Percentiles rank a stretch among this genome's conserved stretches.
These are phyloP conservation scores for Debaryomyces sp. DNA, from an alignment of 1,139 yeast genomes.

Conservation along the genomic window DNA sequence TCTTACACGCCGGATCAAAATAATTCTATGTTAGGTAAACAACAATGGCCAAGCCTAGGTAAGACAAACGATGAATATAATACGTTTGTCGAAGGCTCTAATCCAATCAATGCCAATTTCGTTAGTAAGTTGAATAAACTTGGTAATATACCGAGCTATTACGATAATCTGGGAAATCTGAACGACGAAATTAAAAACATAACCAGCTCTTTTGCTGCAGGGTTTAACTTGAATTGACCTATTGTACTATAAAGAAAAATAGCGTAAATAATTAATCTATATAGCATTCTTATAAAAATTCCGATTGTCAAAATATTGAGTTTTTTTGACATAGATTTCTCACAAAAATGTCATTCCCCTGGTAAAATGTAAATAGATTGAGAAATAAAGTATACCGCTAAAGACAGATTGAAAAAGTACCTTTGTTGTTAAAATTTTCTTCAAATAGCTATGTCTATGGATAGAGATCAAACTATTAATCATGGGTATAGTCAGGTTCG, in stretches of 20 bases:
- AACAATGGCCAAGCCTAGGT: conserved; percentile 42
- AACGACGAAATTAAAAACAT: conserved; percentile 54
- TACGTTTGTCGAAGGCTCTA: conserved; percentile 19
- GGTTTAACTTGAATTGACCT: conserved; percentile 25
- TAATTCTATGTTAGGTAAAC: conserved; percentile 16
- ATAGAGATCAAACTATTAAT: not conserved
- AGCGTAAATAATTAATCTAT: not conserved
- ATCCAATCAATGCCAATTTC: conserved; percentile 43
- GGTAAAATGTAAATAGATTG: conserved; percentile 1
- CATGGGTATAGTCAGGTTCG: conserved; percentile 2
- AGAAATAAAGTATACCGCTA: not conserved
- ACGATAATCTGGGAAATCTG: conserved; percentile 25
- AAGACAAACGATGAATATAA: conserved; percentile 15
- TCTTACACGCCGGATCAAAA: conserved; percentile 40
- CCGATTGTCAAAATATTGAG: not conserved
- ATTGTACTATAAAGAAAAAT: not conserved
- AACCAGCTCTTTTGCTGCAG: conserved; percentile 50
- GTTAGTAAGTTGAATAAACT: conserved; percentile 40
- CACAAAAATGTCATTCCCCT: conserved; percentile 2
- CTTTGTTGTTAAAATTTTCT: not conserved
- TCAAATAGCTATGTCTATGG: not conserved
- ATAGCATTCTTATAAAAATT: not conserved
- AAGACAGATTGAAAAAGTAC: not conserved
- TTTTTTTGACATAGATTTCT: not conserved
- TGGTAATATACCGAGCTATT: conserved; percentile 17